Evolutionary conservation across 257 asterid species (phyloP).

Genomic region (Marsdenia floribunda): DNA sequence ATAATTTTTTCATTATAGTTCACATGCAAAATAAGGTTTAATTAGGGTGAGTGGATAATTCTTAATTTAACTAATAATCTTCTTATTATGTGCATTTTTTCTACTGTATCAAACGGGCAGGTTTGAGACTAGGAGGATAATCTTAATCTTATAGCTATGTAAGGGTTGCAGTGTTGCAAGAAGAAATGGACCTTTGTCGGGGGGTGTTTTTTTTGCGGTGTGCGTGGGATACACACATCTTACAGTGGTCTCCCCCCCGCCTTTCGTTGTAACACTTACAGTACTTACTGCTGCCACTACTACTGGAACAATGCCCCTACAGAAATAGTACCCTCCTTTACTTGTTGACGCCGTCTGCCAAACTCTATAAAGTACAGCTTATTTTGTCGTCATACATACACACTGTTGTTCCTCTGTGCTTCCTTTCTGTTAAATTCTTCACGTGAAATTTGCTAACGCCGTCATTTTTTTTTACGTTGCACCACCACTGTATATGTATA

Average conservation of each 20-base stretch:
- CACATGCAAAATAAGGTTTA: too few species aligned
- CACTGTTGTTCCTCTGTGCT: slow-evolving; percentile 6
- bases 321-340: background rate
- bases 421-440: background rate
- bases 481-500: background rate
- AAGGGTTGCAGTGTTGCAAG: background rate
- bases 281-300: background rate
- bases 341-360: slow-evolving; percentile 12
- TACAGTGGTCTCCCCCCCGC: background rate
- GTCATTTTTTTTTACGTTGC: background rate
- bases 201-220: background rate
- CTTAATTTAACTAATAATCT: too few species aligned
- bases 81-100: too few species aligned
- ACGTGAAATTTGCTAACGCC: slow-evolving; percentile 11
- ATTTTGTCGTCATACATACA: slow-evolving; percentile 1
- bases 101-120: too few species aligned
- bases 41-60: too few species aligned
- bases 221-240: background rate
- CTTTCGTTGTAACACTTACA: background rate
- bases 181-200: slow-evolving; percentile 5
- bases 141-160: background rate
- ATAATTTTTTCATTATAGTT: too few species aligned
- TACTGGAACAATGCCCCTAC: background rate
- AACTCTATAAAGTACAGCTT: background rate
- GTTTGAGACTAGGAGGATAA: background rate